A percentile compares a stretch with the other conserved stretches of the same genome.
These are phyloP conservation scores for Kwoniella europaea DNA, from an alignment of 768 basidiomycete species.

Conservation along the genomic window DNA sequence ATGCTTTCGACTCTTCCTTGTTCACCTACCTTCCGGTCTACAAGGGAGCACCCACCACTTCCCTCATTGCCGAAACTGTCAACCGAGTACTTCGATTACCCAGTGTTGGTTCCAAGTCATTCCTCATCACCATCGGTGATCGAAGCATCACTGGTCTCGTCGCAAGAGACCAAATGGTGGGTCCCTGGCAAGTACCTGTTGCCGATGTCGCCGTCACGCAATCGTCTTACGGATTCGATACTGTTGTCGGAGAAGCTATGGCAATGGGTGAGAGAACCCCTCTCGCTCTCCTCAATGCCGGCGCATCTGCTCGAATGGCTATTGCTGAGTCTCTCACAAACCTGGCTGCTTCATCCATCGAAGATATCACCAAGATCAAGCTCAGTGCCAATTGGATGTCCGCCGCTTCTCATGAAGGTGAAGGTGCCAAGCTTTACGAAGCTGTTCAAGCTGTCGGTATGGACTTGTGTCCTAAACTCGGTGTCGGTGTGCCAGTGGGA, in stretches of 20 bases:
- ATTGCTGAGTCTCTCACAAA: constrained; percentile 93
- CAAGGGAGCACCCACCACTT: constrained; percentile 58
- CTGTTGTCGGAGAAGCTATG: constrained; percentile 89
- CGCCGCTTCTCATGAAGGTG: constrained; percentile 79
- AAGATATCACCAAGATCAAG: constrained; percentile 75
- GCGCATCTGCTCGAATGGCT: constrained; percentile 93
- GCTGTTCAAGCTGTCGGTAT: constrained; percentile 84
- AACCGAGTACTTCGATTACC: constrained; percentile 87
- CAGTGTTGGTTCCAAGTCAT: constrained; percentile 91
- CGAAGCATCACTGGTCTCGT: constrained; percentile 92
- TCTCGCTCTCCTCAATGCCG: constrained; percentile 80
- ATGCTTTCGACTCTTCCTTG: constrained; percentile 75
- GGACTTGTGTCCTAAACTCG: constrained; percentile 89
- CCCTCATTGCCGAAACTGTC: constrained; percentile 66
- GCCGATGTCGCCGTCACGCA: constrained; percentile 96
- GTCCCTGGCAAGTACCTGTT: constrained; percentile 97
- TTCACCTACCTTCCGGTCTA: constrained; percentile 64
- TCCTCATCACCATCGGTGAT: constrained; percentile 98
- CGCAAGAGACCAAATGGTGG: constrained; percentile 97
- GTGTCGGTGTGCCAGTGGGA: constrained; percentile 92
- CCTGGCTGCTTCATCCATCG: constrained; percentile 77
- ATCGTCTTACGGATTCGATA: constrained; percentile 90
- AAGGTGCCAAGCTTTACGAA: constrained; percentile 86
- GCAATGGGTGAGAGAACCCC: constrained; percentile 98
- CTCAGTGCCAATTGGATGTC: constrained; percentile 99